Evolutionary conservation across 169 alveolate genomes (phyloP).

Genomic region (Plasmodium sp.): DNA sequence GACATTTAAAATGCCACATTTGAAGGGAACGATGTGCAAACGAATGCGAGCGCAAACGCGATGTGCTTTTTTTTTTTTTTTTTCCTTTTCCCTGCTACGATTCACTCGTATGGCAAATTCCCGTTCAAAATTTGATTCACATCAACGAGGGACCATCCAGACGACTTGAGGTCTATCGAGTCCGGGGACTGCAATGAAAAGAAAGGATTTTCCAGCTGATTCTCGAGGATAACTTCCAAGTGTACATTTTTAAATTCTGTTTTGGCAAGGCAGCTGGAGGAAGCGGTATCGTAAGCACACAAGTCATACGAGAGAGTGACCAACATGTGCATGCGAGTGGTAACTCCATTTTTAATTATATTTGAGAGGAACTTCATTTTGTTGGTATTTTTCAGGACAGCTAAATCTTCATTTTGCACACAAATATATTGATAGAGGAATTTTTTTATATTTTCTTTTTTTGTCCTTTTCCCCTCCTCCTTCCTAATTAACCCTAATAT

Average conservation of each 20-base stretch:
- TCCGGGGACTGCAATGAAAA: slow-evolving; percentile 64
- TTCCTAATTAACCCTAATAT: slow-evolving; percentile 70
- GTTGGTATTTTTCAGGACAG: slow-evolving; percentile 15
- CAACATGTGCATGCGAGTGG: slow-evolving; percentile 69
- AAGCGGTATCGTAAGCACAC: slow-evolving; percentile 13
- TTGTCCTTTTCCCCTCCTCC: slow-evolving; percentile 58
- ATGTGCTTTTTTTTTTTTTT: background rate
- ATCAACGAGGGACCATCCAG: slow-evolving; percentile 72
- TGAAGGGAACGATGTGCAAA: background rate
- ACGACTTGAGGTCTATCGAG: slow-evolving; percentile 46
- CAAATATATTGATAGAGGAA: slow-evolving; percentile 73
- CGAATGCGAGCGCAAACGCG: background rate
- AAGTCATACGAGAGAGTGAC: slow-evolving; percentile 36
- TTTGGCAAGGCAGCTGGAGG: slow-evolving; percentile 39
- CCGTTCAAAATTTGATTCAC: slow-evolving; percentile 72
- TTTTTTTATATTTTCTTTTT: slow-evolving; percentile 70
- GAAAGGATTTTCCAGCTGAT: slow-evolving; percentile 60
- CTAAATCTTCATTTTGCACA: slow-evolving; percentile 64
- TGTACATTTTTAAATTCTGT: slow-evolving; percentile 45
- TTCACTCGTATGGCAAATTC: slow-evolving; percentile 64
- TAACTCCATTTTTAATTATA: slow-evolving; percentile 70
- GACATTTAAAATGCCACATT: background rate
- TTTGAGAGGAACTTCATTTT: slow-evolving; percentile 65
- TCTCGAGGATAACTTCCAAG: slow-evolving; percentile 61
- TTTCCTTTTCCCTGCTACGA: background rate